Percentiles rank a stretch among this genome's conserved stretches.
phyloP scores from a whole-genome alignment of 768 basidiomycete genomes.

The Naematelia encephala region DNA sequence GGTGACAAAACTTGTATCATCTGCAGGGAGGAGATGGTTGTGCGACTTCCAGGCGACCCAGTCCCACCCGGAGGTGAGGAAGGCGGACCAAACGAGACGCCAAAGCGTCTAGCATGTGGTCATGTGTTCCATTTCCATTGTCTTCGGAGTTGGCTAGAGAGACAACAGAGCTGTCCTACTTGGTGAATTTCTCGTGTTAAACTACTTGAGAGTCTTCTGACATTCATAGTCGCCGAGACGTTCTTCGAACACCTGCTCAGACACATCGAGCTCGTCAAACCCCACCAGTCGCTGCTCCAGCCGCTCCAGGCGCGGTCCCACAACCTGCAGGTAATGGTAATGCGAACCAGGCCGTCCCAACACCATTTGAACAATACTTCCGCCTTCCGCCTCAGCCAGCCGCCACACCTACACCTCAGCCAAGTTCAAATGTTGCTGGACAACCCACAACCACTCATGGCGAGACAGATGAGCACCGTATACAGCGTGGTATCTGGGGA shows the following conservation, averaged over 20 bases:
- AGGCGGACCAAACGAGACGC: conserved; percentile 92
- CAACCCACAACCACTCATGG: conserved; percentile 18
- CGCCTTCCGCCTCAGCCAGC: conserved; percentile 13
- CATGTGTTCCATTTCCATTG: conserved; percentile 99
- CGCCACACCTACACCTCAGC: conserved; percentile 45
- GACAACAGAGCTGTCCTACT: conserved; percentile 98
- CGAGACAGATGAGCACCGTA: conserved; percentile 17
- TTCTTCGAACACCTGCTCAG: conserved; percentile 23
- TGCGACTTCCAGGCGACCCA: conserved; percentile 48
- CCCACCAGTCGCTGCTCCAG: conserved; percentile 35
- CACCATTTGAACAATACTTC: conserved; percentile 37
- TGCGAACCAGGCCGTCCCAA: conserved; percentile 42
- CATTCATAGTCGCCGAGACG: conserved; percentile 30
- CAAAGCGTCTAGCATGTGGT: conserved; percentile 93
- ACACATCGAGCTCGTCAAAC: conserved; percentile 11
- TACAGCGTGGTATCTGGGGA: conserved; percentile 42
- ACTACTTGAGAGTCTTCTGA: conserved; percentile 11
- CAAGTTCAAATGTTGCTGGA: conserved; percentile 25
- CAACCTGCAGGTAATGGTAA: conserved; percentile 15
- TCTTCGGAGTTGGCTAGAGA: conserved; percentile 92
- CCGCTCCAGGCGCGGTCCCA: conserved; percentile 44
- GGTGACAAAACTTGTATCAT: conserved; percentile 95
- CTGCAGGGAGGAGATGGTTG: conserved; percentile 88
- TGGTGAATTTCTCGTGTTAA: conserved; percentile 61
- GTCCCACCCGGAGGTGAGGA: conserved; percentile 18